Percentiles rank a stretch among this genome's conserved stretches.
Conservation (phyloP, 2,329 filamentous ascomycete species). For the Clonostachys chloroleuca region DNA sequence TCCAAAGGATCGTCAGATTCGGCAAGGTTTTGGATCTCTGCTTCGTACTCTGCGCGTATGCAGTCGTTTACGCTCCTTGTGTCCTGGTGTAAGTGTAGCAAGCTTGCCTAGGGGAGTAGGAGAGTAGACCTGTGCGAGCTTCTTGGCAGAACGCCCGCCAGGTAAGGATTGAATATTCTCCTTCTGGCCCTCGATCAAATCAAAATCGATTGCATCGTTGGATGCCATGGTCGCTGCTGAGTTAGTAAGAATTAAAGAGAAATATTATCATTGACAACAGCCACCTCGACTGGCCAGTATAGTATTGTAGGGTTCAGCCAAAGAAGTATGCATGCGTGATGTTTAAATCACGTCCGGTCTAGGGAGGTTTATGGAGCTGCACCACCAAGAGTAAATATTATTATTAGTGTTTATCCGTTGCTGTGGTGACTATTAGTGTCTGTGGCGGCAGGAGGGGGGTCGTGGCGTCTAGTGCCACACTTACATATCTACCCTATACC, state of each 20-base stretch:
- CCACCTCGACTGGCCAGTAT: slow-evolving; percentile 1
- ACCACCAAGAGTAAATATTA: no score
- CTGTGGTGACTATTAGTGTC: no score
- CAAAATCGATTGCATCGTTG: slow-evolving; percentile 67
- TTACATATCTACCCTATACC: no score
- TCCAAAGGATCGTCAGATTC: slow-evolving; percentile 96
- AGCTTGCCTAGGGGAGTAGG: slow-evolving; percentile 55
- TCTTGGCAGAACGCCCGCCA: slow-evolving; percentile 80
- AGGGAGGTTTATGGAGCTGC: neutral
- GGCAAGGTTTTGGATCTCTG: slow-evolving; percentile 70
- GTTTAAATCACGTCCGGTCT: neutral
- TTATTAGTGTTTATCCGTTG: no score
- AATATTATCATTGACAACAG: no score
- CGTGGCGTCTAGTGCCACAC: no score
- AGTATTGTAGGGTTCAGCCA: slow-evolving; percentile 4
- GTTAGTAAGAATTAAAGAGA: neutral
- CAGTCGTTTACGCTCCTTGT: slow-evolving; percentile 74
- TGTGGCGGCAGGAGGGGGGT: no score
- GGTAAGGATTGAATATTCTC: slow-evolving; percentile 96
- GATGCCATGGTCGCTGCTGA: slow-evolving; percentile 36
- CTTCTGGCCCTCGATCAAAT: slow-evolving; percentile 93
- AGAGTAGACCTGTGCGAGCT: slow-evolving; percentile 79
- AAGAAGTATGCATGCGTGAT: neutral
- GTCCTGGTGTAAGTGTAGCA: slow-evolving; percentile 61
- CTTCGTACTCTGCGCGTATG: slow-evolving; percentile 79